Percentiles rank a stretch among this genome's conserved stretches.
These are phyloP conservation scores for Schwanniomyces yamadae DNA, from an alignment of 805 yeast species.

Conservation along the genomic window DNA sequence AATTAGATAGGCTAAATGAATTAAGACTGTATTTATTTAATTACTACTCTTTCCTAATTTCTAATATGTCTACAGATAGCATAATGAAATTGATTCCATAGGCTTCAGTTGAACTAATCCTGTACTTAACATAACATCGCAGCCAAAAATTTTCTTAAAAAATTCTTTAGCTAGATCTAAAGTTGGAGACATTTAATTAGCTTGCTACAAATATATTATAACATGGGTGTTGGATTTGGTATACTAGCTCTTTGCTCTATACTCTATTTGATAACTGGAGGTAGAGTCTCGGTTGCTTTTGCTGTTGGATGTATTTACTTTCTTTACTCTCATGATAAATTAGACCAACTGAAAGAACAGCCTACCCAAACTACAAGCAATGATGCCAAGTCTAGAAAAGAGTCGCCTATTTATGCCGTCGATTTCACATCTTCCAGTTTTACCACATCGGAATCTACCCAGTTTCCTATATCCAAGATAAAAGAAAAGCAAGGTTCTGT, in stretches of 20 bases:
- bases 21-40: too few relatives aligned
- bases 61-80: too few relatives aligned
- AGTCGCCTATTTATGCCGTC: conserved; percentile 39
- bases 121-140: conserved; percentile 7
- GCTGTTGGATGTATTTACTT: conserved; percentile 18
- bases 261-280: conserved; percentile 40
- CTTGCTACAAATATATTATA: too few relatives aligned
- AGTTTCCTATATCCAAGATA: conserved; percentile 12
- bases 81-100: too few relatives aligned
- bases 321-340: conserved; percentile 1
- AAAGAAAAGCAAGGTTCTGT: conserved; percentile 10
- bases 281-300: conserved; percentile 38
- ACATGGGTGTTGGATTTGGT: conserved; percentile 11
- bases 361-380: neutral
- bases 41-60: too few relatives aligned
- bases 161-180: neutral
- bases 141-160: conserved; percentile 7
- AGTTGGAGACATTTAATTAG: neutral
- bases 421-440: conserved; percentile 41
- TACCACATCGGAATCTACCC: conserved; percentile 22
- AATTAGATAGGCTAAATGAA: too few relatives aligned
- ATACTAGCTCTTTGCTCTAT: conserved; percentile 22
- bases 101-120: too few relatives aligned
- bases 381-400: conserved; percentile 11
- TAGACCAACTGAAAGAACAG: conserved; percentile 2